Evolutionary conservation across 2,329 filamentous ascomycete species (phyloP).

Genomic region (Colletotrichum nymphaeae): DNA sequence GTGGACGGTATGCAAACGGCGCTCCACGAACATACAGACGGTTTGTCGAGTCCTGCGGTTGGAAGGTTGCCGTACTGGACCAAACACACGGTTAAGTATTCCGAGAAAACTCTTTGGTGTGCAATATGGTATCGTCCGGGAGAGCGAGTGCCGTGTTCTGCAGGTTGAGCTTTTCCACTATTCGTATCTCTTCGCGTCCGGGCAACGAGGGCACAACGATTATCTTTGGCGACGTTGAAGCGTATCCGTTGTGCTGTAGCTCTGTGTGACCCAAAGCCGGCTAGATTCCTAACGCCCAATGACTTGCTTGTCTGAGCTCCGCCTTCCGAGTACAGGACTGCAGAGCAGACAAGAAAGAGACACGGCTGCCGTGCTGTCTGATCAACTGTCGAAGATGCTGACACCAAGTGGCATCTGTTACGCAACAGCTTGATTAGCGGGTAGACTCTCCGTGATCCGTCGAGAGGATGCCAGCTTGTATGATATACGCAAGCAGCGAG

Average conservation of each 20-base stretch:
- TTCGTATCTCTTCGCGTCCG: neutral
- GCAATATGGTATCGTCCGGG: neutral
- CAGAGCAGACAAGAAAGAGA: neutral
- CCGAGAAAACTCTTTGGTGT: neutral
- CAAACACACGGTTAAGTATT: neutral
- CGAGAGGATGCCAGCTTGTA: neutral
- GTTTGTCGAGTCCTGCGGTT: conserved; percentile 32
- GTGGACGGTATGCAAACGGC: conserved; percentile 49
- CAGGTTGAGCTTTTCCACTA: neutral
- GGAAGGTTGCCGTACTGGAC: conserved; percentile 5
- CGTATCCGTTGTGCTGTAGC: conserved; percentile 19
- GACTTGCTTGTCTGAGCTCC: conserved; percentile 16
- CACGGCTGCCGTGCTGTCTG: conserved; percentile 9
- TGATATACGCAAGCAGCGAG: neutral
- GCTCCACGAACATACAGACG: conserved; percentile 55
- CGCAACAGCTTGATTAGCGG: conserved; percentile 28
- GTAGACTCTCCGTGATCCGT: neutral
- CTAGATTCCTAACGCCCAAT: conserved; percentile 16
- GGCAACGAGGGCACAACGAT: conserved; percentile 9
- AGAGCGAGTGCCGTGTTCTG: neutral
- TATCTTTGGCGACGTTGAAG: conserved; percentile 18
- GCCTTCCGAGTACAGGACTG: conserved; percentile 18
- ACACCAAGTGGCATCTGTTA: conserved; percentile 19
- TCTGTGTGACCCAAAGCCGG: conserved; percentile 25
- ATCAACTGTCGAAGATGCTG: neutral